Evolutionary conservation across 345 rosid genomes (phyloP).

Genomic region (Erysimum cheiranthoides): DNA sequence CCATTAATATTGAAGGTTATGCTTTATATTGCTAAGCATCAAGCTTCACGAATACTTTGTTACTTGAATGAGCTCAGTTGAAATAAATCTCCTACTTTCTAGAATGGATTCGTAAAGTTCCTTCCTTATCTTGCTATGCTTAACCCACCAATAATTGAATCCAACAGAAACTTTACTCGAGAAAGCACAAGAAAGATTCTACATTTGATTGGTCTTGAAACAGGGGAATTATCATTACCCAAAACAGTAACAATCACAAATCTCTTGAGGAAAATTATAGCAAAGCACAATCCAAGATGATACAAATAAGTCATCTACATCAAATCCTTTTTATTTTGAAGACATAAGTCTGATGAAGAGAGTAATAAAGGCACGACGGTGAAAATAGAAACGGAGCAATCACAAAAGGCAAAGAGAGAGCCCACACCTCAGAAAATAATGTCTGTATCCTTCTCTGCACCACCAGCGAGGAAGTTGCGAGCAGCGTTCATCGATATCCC

Average conservation of each 20-base stretch:
- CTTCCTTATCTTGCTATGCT: neutral
- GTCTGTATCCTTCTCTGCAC: conserved; percentile 73
- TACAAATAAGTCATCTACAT: conserved; percentile 44
- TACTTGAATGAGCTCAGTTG: neutral
- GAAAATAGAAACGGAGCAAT: conserved; percentile 25
- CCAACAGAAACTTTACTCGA: conserved; percentile 8
- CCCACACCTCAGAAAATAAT: conserved; percentile 67
- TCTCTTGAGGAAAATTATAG: conserved; percentile 26
- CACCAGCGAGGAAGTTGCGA: conserved; percentile 62
- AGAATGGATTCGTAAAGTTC: neutral
- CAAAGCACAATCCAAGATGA: conserved; percentile 45
- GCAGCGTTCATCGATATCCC: conserved; percentile 71
- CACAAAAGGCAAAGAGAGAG: conserved; percentile 36
- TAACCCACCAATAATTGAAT: neutral
- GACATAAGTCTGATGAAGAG: conserved; percentile 24
- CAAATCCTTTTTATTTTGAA: conserved; percentile 38
- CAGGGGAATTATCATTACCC: conserved; percentile 24
- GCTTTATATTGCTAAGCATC: neutral
- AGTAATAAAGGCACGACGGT: neutral
- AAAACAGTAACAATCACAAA: conserved; percentile 33
- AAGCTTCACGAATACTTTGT: neutral
- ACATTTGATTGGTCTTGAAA: conserved; percentile 20
- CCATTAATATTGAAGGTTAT: neutral
- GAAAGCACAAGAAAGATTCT: conserved; percentile 12
- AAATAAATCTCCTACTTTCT: neutral